Conservation (phyloP, 495 filamentous ascomycete species). For the Extremus antarcticus region DNA sequence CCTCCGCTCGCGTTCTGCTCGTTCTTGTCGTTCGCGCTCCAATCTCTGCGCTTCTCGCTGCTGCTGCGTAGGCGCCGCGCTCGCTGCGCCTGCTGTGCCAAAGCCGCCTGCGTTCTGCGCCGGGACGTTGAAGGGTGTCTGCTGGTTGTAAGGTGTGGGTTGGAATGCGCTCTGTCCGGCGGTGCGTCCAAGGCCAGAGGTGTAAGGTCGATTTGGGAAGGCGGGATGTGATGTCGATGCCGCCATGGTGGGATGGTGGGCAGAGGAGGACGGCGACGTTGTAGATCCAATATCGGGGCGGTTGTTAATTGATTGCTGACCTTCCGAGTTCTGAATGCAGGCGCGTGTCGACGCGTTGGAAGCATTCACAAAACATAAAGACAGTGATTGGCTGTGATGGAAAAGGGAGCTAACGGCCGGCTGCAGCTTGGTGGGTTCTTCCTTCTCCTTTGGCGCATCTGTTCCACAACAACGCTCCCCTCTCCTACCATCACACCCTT, state of each 20-base stretch:
- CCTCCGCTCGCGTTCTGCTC: slow-evolving; percentile 33
- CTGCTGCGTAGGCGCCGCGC: slow-evolving; percentile 23
- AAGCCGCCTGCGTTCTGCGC: slow-evolving; percentile 10
- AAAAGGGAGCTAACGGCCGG: neutral
- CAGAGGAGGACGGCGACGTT: neutral
- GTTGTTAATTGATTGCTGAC: neutral
- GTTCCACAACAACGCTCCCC: no score
- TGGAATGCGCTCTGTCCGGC: slow-evolving; percentile 24
- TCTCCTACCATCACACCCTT: no score
- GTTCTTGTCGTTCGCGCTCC: slow-evolving; percentile 29
- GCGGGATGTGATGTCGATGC: slow-evolving; percentile 13
- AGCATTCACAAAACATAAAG: neutral
- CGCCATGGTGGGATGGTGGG: slow-evolving; percentile 1
- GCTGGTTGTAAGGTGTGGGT: slow-evolving; percentile 19
- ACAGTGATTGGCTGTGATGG: neutral
- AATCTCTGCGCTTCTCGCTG: slow-evolving; percentile 28
- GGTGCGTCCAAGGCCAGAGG: slow-evolving; percentile 18
- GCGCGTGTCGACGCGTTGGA: neutral
- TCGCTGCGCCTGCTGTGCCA: neutral
- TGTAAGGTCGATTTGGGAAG: slow-evolving; percentile 22
- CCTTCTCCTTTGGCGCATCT: neutral
- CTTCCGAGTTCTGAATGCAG: neutral
- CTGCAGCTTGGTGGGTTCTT: neutral
- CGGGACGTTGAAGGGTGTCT: slow-evolving; percentile 17
- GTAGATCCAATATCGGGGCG: neutral